Evolutionary conservation across 2,329 filamentous ascomycete genomes (phyloP), one percentile per base, ranked within the genome.

Genomic region (Botryosphaeria dothidea): DNA sequence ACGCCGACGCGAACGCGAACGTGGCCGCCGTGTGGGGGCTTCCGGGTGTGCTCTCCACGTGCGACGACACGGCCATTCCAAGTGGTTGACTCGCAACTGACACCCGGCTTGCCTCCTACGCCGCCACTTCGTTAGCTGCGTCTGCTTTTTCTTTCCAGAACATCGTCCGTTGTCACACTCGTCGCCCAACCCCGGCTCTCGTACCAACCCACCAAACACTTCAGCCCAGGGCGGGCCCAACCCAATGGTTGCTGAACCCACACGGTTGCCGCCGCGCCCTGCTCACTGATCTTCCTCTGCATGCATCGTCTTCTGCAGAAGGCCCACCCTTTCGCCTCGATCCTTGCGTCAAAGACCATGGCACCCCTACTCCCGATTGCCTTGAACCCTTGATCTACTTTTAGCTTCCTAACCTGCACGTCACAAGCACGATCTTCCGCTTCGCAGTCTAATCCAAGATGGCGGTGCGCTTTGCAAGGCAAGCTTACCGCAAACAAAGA

Each of bases 61-160:
- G 36, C 15, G 21, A 34, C 17, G n/a, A 5, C 36, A 9, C 7
- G 25, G 29, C 29, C 34, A 7, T 25, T 11, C 7, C 52, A 8
- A 27, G 6, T 27, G 34, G 52, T 38, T 19, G 21, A 43, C 34
- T 11, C 19, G 52, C 34, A 34, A 6, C 31, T 43, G 34, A 41
- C 36, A 27, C 17, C 36, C 36, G 52, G 34, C 7, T 13, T 21
- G 13, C 29, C 34, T 43, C 23, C 34, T 43, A 41, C 15, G 17
- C 36, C 15, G 15, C 5, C 21, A 8, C 1, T 9, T n/a, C 21
- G 6, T 19, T 31, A 41, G 52, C 19, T 41, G 1, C 52, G 6
- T 43, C 52, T 57, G 52, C 52, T 19, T 43, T 43, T 41, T 41
- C 34, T 23, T 57, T 57, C 52, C 23, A 57, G 52, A 57, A 41